Evolutionary conservation across 805 yeast genomes (phyloP).

Genomic region (Pichia kluyveri): DNA sequence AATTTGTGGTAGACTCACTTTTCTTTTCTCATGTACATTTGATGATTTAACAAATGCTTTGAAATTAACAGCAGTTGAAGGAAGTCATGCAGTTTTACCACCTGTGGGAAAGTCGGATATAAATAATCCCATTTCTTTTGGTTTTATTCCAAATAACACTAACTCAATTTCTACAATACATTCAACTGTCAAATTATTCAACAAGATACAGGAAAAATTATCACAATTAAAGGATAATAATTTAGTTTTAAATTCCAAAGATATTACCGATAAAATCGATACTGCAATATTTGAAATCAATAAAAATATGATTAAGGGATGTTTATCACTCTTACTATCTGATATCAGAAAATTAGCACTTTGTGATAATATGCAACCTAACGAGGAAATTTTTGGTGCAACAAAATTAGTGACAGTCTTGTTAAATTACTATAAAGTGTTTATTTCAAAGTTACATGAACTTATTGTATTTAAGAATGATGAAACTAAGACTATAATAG

Average conservation of each 20-base stretch:
- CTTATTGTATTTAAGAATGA: constrained; percentile 14
- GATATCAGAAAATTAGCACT: constrained; percentile 17
- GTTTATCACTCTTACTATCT: constrained; percentile 17
- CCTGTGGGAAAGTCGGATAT: constrained; percentile 6
- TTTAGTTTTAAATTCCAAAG: constrained; percentile 25
- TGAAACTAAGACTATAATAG: constrained; percentile 18
- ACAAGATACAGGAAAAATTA: constrained; percentile 26
- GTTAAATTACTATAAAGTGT: constrained; percentile 28
- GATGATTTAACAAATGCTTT: constrained; percentile 27
- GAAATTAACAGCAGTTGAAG: constrained; percentile 1
- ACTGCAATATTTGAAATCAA: constrained; percentile 15
- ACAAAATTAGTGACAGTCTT: constrained; percentile 32
- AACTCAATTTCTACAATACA: constrained; percentile 53
- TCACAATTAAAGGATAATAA: constrained; percentile 34
- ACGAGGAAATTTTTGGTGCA: constrained; percentile 22
- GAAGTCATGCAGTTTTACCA: constrained; percentile 4
- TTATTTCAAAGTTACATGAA: constrained; percentile 25
- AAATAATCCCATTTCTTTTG: constrained; percentile 25
- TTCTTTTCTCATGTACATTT: constrained; percentile 26
- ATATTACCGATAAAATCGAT: constrained; percentile 19
- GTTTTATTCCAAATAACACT: constrained; percentile 56
- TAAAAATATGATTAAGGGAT: constrained; percentile 19
- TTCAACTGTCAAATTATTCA: constrained; percentile 39
- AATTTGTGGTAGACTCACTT: constrained; percentile 21
- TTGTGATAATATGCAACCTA: constrained; percentile 32